phyloP scores from a whole-genome alignment of 768 basidiomycete species.

The Boletus rufocinnamomeus region DNA sequence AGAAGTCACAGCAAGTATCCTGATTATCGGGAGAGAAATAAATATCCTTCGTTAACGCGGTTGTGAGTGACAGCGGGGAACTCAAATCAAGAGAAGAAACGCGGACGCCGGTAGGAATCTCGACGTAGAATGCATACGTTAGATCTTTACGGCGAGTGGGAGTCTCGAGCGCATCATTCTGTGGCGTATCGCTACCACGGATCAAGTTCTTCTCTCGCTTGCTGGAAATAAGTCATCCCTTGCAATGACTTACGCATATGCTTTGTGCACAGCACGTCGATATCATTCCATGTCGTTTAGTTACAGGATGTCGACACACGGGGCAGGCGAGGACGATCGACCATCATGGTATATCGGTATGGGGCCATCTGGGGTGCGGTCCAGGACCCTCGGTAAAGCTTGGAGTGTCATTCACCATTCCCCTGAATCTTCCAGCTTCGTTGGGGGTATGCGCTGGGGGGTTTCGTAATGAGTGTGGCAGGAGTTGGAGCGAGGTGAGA shows the following conservation, averaged over 20 bases:
- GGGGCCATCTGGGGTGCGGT: not conserved
- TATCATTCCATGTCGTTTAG: not conserved
- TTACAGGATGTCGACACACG: not conserved
- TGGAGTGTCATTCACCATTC: not conserved
- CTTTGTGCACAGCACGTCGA: not conserved
- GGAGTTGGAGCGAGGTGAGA: not conserved
- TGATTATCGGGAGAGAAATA: not conserved
- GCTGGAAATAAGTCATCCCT: not conserved
- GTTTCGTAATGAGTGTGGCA: slow-evolving; percentile 1
- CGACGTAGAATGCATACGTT: not conserved
- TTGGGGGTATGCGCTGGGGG: not conserved
- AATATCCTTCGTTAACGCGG: not conserved
- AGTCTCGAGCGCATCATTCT: slow-evolving; percentile 7
- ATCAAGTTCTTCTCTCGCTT: slow-evolving; percentile 21
- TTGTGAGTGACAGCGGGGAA: not conserved
- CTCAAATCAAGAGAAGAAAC: not conserved
- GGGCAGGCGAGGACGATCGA: not conserved
- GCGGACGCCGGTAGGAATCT: not conserved
- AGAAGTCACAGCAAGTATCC: not conserved
- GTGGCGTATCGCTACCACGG: slow-evolving; percentile 12
- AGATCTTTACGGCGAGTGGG: not conserved
- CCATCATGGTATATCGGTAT: not conserved
- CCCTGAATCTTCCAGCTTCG: not conserved
- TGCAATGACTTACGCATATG: not conserved
- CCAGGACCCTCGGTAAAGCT: not conserved